Evolutionary conservation across 352 stramenopile species (phyloP), one percentile per base, ranked within the genome.

Genomic region (Phytophthora hybrid): DNA sequence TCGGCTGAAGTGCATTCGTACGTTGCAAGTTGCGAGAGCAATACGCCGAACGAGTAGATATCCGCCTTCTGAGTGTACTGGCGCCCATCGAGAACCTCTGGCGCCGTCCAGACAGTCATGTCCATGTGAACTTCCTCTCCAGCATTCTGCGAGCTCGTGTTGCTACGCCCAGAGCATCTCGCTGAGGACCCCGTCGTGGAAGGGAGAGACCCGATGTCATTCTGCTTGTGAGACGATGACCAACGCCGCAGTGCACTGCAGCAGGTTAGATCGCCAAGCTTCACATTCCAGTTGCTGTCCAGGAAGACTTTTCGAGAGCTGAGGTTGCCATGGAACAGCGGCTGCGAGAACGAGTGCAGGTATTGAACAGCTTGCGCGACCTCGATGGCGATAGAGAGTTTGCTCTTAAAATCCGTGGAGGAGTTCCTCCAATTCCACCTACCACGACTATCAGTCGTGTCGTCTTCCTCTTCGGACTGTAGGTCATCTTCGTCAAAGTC

Each of bases 31-130:
- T 85, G 78, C 23, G 76, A 57, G 19, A 85, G 68, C 39, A 85
- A 54, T 14, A 85, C 69, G 10, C 79, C 79, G 23, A 85, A 80
- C 47, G 79, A 85, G 63, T 85, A 85, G 41, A 85, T 80, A 55
- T 85, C 79, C 0, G 79, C 72, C 56, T 83, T 82, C 14, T 79
- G 74, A 19, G 79, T 86, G 59, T 84, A 86, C 55, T 84, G 80
- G 16, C 77, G 77, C 2, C 79, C 79, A 29, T 85, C 79, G 4
- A 85, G 68, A 4, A 85, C 79, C 29, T 85, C 79, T 0, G 79
- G 76, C 0, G 79, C 77, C 10, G 80, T 83, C 80, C 77, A 87
- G 31, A 87, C 76, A 0, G 65, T 87, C 80, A 87, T 87, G 34
- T 87, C 77, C 62, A 87, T 79, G 44, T 74, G 80, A 59, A 87